Percentiles rank a stretch among this genome's conserved stretches.
These are phyloP conservation scores for Trichoderma lentiforme DNA, from an alignment of 2,329 filamentous ascomycete genomes.

Conservation along the genomic window DNA sequence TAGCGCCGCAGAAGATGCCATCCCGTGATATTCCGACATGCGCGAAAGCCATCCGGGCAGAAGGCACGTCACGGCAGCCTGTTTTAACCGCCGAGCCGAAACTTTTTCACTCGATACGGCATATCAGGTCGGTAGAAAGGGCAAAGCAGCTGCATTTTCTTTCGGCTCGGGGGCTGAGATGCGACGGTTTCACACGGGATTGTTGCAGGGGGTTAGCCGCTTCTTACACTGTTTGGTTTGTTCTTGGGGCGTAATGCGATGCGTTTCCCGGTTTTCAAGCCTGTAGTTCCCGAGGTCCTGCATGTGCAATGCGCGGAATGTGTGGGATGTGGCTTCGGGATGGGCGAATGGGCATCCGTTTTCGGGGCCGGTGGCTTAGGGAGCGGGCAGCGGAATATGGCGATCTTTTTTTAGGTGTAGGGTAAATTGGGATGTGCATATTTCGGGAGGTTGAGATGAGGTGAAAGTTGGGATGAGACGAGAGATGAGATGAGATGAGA, in stretches of 20 bases:
- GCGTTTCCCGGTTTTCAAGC: neutral
- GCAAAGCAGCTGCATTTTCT: neutral
- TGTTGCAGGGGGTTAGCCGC: neutral
- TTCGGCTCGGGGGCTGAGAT: neutral
- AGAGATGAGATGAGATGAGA: neutral
- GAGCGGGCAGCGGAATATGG: neutral
- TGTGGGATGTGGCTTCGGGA: conserved; percentile 1
- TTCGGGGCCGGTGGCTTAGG: neutral
- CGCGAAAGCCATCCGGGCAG: neutral
- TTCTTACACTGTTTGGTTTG: no score
- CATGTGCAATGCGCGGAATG: neutral
- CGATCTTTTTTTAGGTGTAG: neutral
- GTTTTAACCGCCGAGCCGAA: neutral
- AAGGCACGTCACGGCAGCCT: neutral
- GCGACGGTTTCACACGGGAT: neutral
- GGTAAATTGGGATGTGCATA: neutral
- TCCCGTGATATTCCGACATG: conserved; percentile 10
- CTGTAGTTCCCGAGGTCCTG: conserved; percentile 30
- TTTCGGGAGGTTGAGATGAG: neutral
- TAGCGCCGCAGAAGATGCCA: neutral
- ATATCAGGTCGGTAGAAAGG: neutral
- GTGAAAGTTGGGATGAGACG: neutral
- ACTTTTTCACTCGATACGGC: neutral
- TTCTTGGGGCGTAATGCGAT: neutral
- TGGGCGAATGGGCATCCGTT: neutral